Conservation (phyloP, 2,329 filamentous ascomycete species). For the Leptoxyphium fumago region DNA sequence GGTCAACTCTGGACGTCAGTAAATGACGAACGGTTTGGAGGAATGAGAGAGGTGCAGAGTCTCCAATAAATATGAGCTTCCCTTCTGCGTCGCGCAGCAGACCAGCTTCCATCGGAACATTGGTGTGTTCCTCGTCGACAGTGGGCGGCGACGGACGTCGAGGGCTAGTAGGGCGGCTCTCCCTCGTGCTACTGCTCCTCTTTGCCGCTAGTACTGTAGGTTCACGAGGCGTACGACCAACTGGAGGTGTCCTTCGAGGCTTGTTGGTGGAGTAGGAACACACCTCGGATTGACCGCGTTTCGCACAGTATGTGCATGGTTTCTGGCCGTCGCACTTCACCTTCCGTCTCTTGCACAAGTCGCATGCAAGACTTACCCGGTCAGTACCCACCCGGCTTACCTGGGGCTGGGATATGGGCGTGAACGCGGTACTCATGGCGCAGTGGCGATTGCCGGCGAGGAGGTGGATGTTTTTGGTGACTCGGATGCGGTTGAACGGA, state of each 20-base stretch:
- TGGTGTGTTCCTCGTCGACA: conserved; percentile 21
- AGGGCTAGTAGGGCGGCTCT: neutral
- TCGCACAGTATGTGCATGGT: conserved; percentile 36
- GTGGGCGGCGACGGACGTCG: neutral
- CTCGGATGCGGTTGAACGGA: no score
- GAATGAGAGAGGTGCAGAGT: conserved; percentile 39
- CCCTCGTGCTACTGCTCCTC: no score
- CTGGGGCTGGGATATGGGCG: neutral
- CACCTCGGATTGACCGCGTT: conserved; percentile 26
- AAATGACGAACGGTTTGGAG: conserved; percentile 38
- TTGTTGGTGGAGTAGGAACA: conserved; percentile 26
- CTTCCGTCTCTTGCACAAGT: conserved; percentile 33
- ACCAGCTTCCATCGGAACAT: conserved; percentile 28
- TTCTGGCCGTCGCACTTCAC: conserved; percentile 39
- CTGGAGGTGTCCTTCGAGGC: conserved; percentile 21
- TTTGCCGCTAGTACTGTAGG: neutral
- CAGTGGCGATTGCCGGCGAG: no score
- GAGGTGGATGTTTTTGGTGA: no score
- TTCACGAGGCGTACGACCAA: conserved; percentile 15
- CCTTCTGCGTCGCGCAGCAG: conserved; percentile 38
- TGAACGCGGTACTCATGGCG: neutral
- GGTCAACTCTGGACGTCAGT: conserved; percentile 30
- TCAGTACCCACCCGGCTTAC: conserved; percentile 10
- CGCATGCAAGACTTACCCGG: conserved; percentile 24
- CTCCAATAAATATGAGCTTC: conserved; percentile 40